Evolutionary conservation across 2,329 filamentous ascomycete species (phyloP), one percentile per base, ranked within the genome.

Genomic region (Gnomoniopsis smithogilvyi): DNA sequence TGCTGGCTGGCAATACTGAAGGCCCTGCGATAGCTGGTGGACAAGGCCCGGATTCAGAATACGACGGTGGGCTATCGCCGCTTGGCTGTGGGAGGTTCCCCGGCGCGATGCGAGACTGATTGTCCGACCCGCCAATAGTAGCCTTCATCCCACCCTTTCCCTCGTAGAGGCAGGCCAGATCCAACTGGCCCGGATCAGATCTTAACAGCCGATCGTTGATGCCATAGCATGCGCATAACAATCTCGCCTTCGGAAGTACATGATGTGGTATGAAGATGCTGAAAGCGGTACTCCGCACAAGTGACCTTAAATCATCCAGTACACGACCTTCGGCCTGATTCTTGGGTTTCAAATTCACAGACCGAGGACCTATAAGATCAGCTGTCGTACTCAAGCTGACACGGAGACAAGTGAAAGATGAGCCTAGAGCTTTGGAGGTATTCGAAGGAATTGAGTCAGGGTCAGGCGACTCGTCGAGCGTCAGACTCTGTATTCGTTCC

Each of bases 161-260:
- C 19, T 53, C 43, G 21, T 58, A 58, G 17, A 58, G 33, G 33
- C 56, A 52, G 14, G 56, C 56, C 30, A 58, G 26, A 33, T 58
- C 56, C 12, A 43, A 17, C 43, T 58, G 49, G 11, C 49, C 49
- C 12, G 49, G 49, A 8, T 30, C 30, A 10, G 56, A 53, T 12
- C 24, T 48, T 30, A 53, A 22, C 36, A 38, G 14, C 12, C 49
- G 38, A 15, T 53, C 50, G 26, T 6, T 36, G 6, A 52, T 43
- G 22, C 43, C 56, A 26, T 34, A 15, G 33, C 50, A 53, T 7
- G 49, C 3, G 3, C 49, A 53, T 2, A 30, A 15, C 22, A 58
- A 22, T 12, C 17, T 30, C 3, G 26, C 22, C 50, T 58, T 58
- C 1, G 43, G 33, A 22, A 19, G 21, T 21, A 49, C 41, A 15